phyloP scores from a whole-genome alignment of 2,329 filamentous ascomycete species.

The Aureobasidium vineae region DNA sequence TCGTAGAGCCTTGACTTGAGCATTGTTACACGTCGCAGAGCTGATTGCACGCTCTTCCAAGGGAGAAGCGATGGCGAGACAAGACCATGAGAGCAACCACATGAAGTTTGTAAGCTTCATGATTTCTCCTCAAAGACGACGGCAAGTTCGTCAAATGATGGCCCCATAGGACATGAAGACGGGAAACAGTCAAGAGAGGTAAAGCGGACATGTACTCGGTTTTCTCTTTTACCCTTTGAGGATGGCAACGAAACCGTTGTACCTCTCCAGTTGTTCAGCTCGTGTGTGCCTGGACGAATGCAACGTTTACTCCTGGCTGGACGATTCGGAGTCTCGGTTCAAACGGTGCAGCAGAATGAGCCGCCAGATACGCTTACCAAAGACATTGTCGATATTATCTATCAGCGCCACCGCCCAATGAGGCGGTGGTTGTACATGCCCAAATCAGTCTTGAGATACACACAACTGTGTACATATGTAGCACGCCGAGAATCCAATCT shows the following conservation, averaged over 20 bases:
- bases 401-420: background rate
- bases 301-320: slow-evolving; percentile 21
- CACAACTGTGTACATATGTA: background rate
- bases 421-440: background rate
- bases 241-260: slow-evolving; percentile 16
- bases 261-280: slow-evolving; percentile 21
- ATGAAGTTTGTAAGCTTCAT: slow-evolving; percentile 9
- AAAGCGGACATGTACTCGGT: background rate
- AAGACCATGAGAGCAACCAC: slow-evolving; percentile 18
- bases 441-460: background rate
- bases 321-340: slow-evolving; percentile 7
- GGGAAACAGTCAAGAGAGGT: background rate
- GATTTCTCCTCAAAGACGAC: background rate
- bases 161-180: background rate
- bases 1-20: slow-evolving; percentile 1
- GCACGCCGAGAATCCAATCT: background rate
- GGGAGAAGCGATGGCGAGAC: background rate
- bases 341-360: background rate
- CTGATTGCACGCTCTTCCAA: slow-evolving; percentile 20
- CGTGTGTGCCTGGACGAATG: slow-evolving; percentile 5
- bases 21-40: slow-evolving; percentile 7
- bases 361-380: background rate
- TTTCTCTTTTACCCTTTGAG: slow-evolving; percentile 14
- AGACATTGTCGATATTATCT: background rate
- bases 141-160: background rate